phyloP scores from a whole-genome alignment of 768 basidiomycete species.

The Chalciporus chontae region DNA sequence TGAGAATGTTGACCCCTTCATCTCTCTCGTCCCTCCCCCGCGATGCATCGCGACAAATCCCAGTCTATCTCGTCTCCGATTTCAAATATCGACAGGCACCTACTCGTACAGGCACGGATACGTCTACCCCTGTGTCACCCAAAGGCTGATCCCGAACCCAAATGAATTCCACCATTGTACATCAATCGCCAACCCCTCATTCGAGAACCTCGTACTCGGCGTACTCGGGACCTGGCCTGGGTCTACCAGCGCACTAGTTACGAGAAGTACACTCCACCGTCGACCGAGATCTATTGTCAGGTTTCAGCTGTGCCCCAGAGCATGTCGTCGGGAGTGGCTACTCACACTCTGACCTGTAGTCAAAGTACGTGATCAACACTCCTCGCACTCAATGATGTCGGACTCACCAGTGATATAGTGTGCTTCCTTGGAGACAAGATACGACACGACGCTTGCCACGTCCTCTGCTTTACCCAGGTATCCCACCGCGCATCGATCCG shows the following conservation, averaged over 20 bases:
- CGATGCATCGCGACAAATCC: neutral
- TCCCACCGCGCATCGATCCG: conserved; percentile 2
- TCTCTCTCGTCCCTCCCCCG: neutral
- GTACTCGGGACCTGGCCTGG: neutral
- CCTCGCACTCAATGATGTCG: neutral
- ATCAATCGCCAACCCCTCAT: neutral
- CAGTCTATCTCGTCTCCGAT: neutral
- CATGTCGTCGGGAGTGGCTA: neutral
- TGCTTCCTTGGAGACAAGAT: conserved; percentile 29
- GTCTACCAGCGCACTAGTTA: neutral
- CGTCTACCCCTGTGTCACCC: neutral
- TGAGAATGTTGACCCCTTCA: neutral
- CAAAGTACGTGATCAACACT: neutral
- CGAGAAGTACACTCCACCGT: conserved; percentile 2
- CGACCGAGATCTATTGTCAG: conserved; percentile 4
- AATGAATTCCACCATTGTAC: neutral
- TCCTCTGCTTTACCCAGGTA: conserved; percentile 16
- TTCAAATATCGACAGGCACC: neutral
- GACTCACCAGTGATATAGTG: conserved; percentile 27
- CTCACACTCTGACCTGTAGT: conserved; percentile 10
- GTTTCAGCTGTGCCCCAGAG: conserved; percentile 1
- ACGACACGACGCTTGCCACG: conserved; percentile 28
- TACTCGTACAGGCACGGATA: neutral
- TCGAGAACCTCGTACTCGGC: neutral
- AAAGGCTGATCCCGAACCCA: neutral